These are phyloP conservation scores for Podosphaera xanthii DNA, from an alignment of 2,329 filamentous ascomycete species.

Conservation along the genomic window DNA sequence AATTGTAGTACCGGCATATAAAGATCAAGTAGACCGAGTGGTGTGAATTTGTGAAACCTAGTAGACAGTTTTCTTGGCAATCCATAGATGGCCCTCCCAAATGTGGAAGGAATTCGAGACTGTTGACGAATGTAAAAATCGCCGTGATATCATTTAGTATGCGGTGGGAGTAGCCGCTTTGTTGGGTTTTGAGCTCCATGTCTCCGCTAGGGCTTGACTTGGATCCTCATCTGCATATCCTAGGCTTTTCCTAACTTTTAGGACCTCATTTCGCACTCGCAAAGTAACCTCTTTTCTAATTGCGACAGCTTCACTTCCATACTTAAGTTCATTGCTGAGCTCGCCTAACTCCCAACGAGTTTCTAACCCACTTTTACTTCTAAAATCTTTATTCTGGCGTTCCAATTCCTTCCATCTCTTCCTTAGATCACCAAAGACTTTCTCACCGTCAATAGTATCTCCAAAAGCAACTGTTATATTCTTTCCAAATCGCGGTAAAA, in stretches of 20 bases:
- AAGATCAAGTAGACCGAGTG: too few relatives aligned
- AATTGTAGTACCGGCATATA: too few relatives aligned
- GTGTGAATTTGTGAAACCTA: too few relatives aligned
- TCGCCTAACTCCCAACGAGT: constrained; percentile 28
- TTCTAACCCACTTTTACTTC: constrained; percentile 15
- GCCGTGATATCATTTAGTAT: background rate
- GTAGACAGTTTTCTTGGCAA: too few relatives aligned
- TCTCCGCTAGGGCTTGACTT: constrained; percentile 54
- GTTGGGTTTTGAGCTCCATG: constrained; percentile 29
- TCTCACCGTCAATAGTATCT: constrained; percentile 49
- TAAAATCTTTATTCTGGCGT: constrained; percentile 23
- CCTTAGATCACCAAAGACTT: constrained; percentile 56
- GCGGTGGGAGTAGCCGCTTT: constrained; percentile 15
- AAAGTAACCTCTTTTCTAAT: constrained; percentile 59
- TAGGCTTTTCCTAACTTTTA: constrained; percentile 48
- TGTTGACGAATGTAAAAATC: background rate
- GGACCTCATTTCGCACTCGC: constrained; percentile 55
- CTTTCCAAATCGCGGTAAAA: constrained; percentile 52
- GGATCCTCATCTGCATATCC: constrained; percentile 60
- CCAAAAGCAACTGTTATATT: constrained; percentile 57
- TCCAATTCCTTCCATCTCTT: constrained; percentile 49
- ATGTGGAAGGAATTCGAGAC: background rate
- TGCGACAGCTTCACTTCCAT: constrained; percentile 50
- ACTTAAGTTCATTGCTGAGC: constrained; percentile 39
- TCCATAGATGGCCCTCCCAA: too few relatives aligned